Evolutionary conservation across 2,329 filamentous ascomycete species (phyloP).

Genomic region (Pseudopithomyces chartarum): DNA sequence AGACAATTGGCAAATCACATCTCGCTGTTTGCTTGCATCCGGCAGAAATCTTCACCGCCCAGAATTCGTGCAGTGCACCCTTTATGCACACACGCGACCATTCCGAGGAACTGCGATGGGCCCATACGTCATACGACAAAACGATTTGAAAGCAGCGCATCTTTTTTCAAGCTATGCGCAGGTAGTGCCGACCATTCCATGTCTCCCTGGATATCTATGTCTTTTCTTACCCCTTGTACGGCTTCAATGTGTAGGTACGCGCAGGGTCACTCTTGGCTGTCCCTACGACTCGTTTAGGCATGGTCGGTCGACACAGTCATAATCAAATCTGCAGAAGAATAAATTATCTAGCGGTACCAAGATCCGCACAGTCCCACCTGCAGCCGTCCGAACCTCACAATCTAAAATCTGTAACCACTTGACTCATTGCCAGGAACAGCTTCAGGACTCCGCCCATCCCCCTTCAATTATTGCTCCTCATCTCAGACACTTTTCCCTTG

Average conservation of each 20-base stretch:
- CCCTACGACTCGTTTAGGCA: no score
- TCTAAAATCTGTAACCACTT: neutral
- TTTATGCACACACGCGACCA: neutral
- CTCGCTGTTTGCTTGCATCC: neutral
- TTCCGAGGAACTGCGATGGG: neutral
- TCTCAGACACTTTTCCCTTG: slow-evolving; percentile 14
- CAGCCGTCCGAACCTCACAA: no score
- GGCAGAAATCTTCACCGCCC: slow-evolving; percentile 3
- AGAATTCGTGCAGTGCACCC: neutral
- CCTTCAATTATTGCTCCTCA: slow-evolving; percentile 8
- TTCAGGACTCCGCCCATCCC: neutral
- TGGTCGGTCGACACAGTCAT: neutral
- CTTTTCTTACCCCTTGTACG: no score
- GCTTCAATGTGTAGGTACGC: no score
- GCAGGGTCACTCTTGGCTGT: no score
- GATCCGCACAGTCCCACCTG: neutral
- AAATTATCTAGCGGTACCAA: neutral
- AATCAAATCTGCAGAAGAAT: neutral
- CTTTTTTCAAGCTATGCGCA: neutral
- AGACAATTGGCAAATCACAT: slow-evolving; percentile 7
- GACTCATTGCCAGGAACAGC: neutral
- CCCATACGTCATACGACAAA: slow-evolving; percentile 1
- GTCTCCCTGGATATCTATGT: no score
- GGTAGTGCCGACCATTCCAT: no score
- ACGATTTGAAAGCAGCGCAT: neutral